Percentiles rank a stretch among this genome's conserved stretches.
Evolutionary conservation across 2,329 filamentous ascomycete genomes (phyloP).

Genomic region (Colletotrichum euphorbiae): DNA sequence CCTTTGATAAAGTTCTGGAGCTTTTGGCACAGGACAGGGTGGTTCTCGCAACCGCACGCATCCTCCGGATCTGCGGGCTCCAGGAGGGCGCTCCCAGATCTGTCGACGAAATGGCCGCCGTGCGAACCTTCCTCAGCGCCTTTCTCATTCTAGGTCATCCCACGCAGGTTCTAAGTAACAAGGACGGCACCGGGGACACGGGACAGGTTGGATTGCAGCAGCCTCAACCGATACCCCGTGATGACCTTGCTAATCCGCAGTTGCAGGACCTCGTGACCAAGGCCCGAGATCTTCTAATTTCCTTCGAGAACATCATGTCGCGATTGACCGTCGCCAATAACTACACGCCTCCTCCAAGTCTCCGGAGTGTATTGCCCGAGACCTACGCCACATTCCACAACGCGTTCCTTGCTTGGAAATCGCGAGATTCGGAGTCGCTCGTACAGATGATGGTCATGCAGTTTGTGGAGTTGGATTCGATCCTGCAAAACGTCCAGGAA

Average conservation of each 20-base stretch:
- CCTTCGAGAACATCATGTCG: conserved; percentile 80
- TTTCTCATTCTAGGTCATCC: conserved; percentile 85
- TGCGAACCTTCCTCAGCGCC: conserved; percentile 82
- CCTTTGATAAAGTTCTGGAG: conserved; percentile 79
- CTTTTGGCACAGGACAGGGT: conserved; percentile 76
- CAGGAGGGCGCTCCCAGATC: conserved; percentile 72
- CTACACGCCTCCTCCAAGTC: conserved; percentile 72
- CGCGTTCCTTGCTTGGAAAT: conserved; percentile 87
- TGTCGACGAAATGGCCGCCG: conserved; percentile 75
- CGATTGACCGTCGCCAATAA: conserved; percentile 74
- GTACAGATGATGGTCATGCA: conserved; percentile 89
- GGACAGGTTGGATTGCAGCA: conserved; percentile 64
- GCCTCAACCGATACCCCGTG: conserved; percentile 58
- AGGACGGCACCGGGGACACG: conserved; percentile 68
- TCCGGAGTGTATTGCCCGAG: conserved; percentile 73
- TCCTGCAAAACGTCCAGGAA: conserved; percentile 85
- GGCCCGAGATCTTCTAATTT: conserved; percentile 79
- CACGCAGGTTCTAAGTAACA: conserved; percentile 80
- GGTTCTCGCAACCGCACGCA: conserved; percentile 71
- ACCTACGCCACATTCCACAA: conserved; percentile 80
- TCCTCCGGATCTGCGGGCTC: conserved; percentile 77
- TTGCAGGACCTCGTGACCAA: conserved; percentile 80
- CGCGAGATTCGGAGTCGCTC: conserved; percentile 80
- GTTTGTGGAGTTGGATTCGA: conserved; percentile 85
- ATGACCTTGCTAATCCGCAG: conserved; percentile 71